Evolutionary conservation across 805 yeast genomes (phyloP).

Genomic region (Yarrowia divulgata): DNA sequence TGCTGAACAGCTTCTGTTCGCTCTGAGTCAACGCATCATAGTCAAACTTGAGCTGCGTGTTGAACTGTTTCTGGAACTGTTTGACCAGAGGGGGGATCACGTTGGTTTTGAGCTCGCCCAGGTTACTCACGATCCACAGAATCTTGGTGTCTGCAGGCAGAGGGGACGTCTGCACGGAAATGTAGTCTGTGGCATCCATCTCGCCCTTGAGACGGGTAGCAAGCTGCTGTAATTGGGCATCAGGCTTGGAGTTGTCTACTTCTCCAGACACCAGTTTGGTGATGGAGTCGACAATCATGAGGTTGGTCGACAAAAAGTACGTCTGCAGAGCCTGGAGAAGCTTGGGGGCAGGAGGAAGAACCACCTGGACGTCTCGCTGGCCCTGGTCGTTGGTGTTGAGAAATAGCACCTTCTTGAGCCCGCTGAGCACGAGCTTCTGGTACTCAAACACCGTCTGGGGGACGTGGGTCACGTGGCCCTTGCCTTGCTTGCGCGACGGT

Average conservation of each 20-base stretch:
- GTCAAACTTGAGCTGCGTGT: conserved; percentile 55
- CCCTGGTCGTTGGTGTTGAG: conserved; percentile 40
- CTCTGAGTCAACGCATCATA: conserved; percentile 56
- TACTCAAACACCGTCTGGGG: conserved; percentile 53
- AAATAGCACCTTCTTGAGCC: conserved; percentile 42
- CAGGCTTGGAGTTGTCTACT: conserved; percentile 8
- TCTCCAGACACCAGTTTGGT: conserved; percentile 12
- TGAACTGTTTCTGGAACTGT: conserved; percentile 55
- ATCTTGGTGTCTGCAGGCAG: conserved; percentile 56
- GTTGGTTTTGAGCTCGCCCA: conserved; percentile 56
- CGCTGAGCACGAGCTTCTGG: conserved; percentile 52
- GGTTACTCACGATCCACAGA: conserved; percentile 61
- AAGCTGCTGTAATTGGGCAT: conserved; percentile 25
- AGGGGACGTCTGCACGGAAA: conserved; percentile 26
- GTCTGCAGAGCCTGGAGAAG: conserved; percentile 49
- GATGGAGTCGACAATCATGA: conserved; percentile 25
- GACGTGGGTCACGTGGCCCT: conserved; percentile 43
- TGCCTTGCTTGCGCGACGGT: conserved; percentile 16
- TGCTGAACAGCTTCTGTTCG: conserved; percentile 62
- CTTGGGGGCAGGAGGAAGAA: conserved; percentile 50
- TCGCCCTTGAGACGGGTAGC: conserved; percentile 22
- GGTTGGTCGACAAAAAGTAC: conserved; percentile 42
- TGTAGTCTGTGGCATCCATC: conserved; percentile 15
- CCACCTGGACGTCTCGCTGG: conserved; percentile 41
- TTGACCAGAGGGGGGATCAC: conserved; percentile 60